Evolutionary conservation across 257 asterid species (phyloP).

Genomic region (Coffea canephora): DNA sequence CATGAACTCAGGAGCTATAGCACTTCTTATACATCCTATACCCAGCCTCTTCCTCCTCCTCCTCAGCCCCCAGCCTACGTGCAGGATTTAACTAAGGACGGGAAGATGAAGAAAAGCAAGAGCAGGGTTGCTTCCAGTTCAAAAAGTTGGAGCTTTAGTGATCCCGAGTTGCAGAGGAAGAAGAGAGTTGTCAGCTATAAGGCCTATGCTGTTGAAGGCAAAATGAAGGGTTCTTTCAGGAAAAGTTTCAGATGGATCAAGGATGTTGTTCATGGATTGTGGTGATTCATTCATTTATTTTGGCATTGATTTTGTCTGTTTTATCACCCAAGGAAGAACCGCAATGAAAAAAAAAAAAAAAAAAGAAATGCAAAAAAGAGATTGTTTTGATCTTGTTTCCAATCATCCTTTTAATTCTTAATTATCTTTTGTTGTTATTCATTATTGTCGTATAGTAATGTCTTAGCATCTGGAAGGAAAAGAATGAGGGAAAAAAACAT

Average conservation of each 20-base stretch:
- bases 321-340: not conserved
- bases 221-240: slow-evolving; percentile 68
- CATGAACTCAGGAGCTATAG: slow-evolving; percentile 72
- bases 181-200: slow-evolving; percentile 69
- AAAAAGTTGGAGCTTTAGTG: slow-evolving; percentile 50
- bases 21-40: slow-evolving; percentile 36
- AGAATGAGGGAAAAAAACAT: not conserved
- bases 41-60: slow-evolving; percentile 2
- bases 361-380: too few relatives aligned
- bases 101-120: slow-evolving; percentile 49
- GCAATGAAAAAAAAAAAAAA: too few relatives aligned
- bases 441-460: too few relatives aligned
- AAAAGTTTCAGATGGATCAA: slow-evolving; percentile 82
- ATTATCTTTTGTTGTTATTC: too few relatives aligned
- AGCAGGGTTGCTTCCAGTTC: slow-evolving; percentile 36
- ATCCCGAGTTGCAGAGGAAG: slow-evolving; percentile 74
- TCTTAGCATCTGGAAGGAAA: not conserved
- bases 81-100: slow-evolving; percentile 26
- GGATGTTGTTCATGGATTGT: slow-evolving; percentile 56
- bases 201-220: slow-evolving; percentile 60
- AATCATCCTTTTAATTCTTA: too few relatives aligned
- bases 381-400: not conserved
- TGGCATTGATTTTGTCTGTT: not conserved
- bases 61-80: slow-evolving; percentile 3
- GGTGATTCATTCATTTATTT: slow-evolving; percentile 32